These are phyloP conservation scores for Diplodia sapinea DNA, from an alignment of 2,329 filamentous ascomycete species.

Conservation along the genomic window DNA sequence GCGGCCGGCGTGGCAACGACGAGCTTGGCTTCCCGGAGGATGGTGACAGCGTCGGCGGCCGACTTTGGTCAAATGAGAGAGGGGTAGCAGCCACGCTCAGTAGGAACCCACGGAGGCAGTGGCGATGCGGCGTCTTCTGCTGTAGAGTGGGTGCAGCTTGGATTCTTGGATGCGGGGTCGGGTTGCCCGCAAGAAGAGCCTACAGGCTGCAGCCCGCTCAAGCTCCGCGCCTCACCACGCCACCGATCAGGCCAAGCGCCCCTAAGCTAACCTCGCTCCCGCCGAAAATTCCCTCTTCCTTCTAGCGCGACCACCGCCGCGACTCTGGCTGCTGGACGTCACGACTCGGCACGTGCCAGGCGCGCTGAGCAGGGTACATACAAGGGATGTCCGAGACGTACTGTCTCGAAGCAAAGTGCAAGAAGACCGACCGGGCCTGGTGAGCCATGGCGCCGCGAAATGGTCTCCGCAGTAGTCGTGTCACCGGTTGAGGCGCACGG, in stretches of 20 bases:
- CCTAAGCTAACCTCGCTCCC: background rate
- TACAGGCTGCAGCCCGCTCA: background rate
- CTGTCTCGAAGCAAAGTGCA: background rate
- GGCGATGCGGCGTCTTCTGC: background rate
- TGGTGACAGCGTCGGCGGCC: background rate
- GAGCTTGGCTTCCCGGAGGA: background rate
- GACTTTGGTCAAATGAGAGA: conserved; percentile 2
- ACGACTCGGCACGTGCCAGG: background rate
- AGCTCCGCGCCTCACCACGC: conserved; percentile 19
- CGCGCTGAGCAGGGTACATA: background rate
- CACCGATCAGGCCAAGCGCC: background rate
- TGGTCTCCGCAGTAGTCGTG: background rate
- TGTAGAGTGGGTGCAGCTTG: background rate
- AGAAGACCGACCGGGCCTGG: background rate
- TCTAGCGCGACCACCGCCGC: conserved; percentile 2
- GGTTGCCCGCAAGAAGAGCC: background rate
- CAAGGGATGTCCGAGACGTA: background rate
- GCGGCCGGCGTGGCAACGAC: background rate
- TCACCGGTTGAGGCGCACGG: background rate
- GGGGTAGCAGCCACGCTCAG: background rate
- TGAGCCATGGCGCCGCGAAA: background rate
- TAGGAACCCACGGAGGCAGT: too few species aligned
- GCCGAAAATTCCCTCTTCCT: conserved; percentile 3
- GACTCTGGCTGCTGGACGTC: background rate
- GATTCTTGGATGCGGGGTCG: conserved; percentile 5